Conservation (phyloP, 352 stramenopile genomes). For the Elongisporangium anandrum region DNA sequence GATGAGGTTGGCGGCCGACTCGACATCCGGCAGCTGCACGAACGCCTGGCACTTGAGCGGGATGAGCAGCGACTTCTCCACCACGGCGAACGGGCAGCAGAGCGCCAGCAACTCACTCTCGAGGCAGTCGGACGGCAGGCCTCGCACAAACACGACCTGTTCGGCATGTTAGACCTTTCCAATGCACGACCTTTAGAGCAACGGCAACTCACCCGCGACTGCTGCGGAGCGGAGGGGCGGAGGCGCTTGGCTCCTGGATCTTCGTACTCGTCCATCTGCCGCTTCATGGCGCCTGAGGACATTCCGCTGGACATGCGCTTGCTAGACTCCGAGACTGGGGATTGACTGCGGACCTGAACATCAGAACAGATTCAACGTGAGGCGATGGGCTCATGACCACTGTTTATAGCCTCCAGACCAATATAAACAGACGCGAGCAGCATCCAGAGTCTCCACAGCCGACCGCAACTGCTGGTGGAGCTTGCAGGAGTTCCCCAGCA, state of each 20-base stretch:
- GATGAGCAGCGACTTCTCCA: slow-evolving; percentile 77
- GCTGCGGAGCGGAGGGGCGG: slow-evolving; percentile 19
- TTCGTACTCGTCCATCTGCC: slow-evolving; percentile 26
- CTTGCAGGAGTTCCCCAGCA: too few species aligned
- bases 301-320: slow-evolving; percentile 7
- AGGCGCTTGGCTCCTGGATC: slow-evolving; percentile 33
- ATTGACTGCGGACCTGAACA: neutral
- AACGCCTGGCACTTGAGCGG: slow-evolving; percentile 74
- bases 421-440: too few species aligned
- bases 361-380: neutral
- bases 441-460: too few species aligned
- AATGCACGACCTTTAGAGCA: slow-evolving; percentile 16
- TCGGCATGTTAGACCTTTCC: slow-evolving; percentile 11
- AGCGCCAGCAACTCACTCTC: slow-evolving; percentile 81
- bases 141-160: slow-evolving; percentile 77
- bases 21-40: slow-evolving; percentile 68
- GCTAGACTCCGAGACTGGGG: neutral
- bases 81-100: slow-evolving; percentile 74
- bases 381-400: neutral
- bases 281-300: slow-evolving; percentile 27
- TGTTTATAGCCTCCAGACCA: too few species aligned
- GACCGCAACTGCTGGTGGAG: too few species aligned
- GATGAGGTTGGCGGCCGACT: slow-evolving; percentile 65
- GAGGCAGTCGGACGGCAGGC: slow-evolving; percentile 67
- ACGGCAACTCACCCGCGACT: slow-evolving; percentile 41